These are phyloP conservation scores for Actinomucor elegans DNA, from an alignment of 371 early-diverging fungal species.

Conservation along the genomic window DNA sequence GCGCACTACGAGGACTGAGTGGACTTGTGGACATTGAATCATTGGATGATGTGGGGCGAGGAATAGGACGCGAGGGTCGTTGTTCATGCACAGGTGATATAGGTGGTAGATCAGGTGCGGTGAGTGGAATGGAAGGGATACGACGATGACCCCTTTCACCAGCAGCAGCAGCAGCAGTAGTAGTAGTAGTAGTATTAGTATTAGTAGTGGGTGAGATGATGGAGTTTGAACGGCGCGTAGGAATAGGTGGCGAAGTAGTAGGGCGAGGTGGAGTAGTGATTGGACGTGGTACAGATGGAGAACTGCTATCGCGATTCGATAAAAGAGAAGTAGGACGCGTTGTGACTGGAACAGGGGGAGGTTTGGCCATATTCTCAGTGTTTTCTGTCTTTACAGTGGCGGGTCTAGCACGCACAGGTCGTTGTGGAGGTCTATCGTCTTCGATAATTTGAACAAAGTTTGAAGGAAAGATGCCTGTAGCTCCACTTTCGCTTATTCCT, in stretches of 20 bases:
- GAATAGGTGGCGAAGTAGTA: slow-evolving; percentile 27
- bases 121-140: slow-evolving; percentile 36
- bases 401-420: slow-evolving; percentile 38
- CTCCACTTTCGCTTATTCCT: slow-evolving; percentile 55
- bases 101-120: slow-evolving; percentile 50
- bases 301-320: slow-evolving; percentile 12
- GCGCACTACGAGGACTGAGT: not conserved
- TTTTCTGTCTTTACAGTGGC: slow-evolving; percentile 41
- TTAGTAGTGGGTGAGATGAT: slow-evolving; percentile 8
- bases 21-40: not conserved
- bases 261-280: slow-evolving; percentile 34
- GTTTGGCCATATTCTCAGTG: slow-evolving; percentile 9
- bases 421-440: slow-evolving; percentile 34
- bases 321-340: slow-evolving; percentile 45
- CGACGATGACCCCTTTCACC: slow-evolving; percentile 11
- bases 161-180: not conserved
- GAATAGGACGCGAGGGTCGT: slow-evolving; percentile 39
- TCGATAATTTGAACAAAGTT: slow-evolving; percentile 59
- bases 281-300: slow-evolving; percentile 15
- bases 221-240: slow-evolving; percentile 24
- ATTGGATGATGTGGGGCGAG: slow-evolving; percentile 23
- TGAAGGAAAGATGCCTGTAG: slow-evolving; percentile 57
- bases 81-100: slow-evolving; percentile 20
- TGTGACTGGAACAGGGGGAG: slow-evolving; percentile 51
- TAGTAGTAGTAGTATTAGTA: not conserved